Base-by-base conservation (phyloP, 176 grass and related monocot species). In the Paspalum vaginatum region DNA sequence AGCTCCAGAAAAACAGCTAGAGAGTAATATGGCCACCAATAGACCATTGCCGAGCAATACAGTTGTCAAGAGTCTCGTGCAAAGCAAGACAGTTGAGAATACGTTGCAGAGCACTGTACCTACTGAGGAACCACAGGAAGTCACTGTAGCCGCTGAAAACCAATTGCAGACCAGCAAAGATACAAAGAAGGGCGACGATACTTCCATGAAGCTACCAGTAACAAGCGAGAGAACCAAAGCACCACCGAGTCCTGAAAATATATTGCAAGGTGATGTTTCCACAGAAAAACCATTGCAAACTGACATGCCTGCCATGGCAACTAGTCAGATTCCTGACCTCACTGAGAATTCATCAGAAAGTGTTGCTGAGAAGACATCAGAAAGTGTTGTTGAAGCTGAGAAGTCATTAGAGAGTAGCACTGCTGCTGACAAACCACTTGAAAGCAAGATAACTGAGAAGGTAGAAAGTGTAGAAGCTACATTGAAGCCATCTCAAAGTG, bases 301-400 rank as follows among this genome's bases (percentile, higher is more conserved):
- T 75, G 77, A 45, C 9, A 58, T 49, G 68, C 40, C 25, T 74
- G 41, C 25, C 7, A 44, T 25, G 26, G 20, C 22, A 57, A 41
- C 68, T 58, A 80, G 59, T 80, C 59, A 58, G 49, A 48, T 11
- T 49, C 43, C 58, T 26, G 67, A 24, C 18, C 25, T 22, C 21
- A n/a, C 58, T 26, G 42, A 83, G 57, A 85, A 85, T 27, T n/a
- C 8, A 70, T 58, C 56, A 50, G 87, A 85, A 89, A 85, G 17
- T 49, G 21, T 27, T 79, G 75, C 14, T 57, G 69, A 63, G 38
- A 80, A 79, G 70, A 15, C 44, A 61, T 65, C 49, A 43, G 48
- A 84, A 88, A 84, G 38, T 44, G 20, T 54, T 74, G 60, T 41
- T 59, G 47, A 70, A 83, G 83, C 16, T 61, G 66, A 67, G 59